A percentile compares a stretch with the other conserved stretches of the same genome.
Conservation (phyloP, 495 filamentous ascomycete genomes). For the Aspergillus ostianus region DNA sequence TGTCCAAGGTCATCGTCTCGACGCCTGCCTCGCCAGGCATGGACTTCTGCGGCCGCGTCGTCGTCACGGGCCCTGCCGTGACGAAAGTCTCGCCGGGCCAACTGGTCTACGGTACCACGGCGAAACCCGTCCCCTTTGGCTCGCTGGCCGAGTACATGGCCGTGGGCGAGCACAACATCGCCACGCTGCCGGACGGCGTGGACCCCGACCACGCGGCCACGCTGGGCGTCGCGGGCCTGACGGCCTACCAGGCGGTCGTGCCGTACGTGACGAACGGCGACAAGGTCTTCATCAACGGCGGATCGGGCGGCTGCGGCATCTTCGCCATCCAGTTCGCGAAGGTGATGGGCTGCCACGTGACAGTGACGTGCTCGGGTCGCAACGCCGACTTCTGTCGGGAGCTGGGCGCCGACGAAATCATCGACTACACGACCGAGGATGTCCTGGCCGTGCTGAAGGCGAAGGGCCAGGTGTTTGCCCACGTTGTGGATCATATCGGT, state of each 20-base stretch:
- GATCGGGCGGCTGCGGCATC: constrained; percentile 60
- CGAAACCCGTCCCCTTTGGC: constrained; percentile 45
- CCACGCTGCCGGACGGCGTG: constrained; percentile 49
- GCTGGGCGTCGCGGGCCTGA: constrained; percentile 55
- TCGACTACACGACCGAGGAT: constrained; percentile 63
- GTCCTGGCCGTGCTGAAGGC: constrained; percentile 47
- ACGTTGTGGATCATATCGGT: constrained; percentile 63
- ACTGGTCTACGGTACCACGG: constrained; percentile 53
- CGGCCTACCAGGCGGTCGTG: constrained; percentile 58
- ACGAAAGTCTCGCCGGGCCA: constrained; percentile 47
- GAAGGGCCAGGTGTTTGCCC: constrained; percentile 51
- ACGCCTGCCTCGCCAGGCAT: constrained; percentile 56
- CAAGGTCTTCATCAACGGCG: constrained; percentile 67
- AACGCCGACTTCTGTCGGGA: constrained; percentile 57
- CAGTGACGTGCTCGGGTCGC: constrained; percentile 54
- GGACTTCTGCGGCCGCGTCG: constrained; percentile 64
- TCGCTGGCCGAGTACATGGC: constrained; percentile 54
- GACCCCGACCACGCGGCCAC: constrained; percentile 47
- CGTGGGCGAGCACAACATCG: constrained; percentile 22
- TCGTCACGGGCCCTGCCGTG: constrained; percentile 34
- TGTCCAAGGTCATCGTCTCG: constrained; percentile 40
- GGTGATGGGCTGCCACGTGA: constrained; percentile 60
- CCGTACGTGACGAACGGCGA: constrained; percentile 52
- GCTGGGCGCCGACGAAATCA: constrained; percentile 65
- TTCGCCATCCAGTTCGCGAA: constrained; percentile 69